These are phyloP conservation scores for Agroathelia rolfsii DNA, from an alignment of 1,284 basidiomycete genomes.

Conservation along the genomic window DNA sequence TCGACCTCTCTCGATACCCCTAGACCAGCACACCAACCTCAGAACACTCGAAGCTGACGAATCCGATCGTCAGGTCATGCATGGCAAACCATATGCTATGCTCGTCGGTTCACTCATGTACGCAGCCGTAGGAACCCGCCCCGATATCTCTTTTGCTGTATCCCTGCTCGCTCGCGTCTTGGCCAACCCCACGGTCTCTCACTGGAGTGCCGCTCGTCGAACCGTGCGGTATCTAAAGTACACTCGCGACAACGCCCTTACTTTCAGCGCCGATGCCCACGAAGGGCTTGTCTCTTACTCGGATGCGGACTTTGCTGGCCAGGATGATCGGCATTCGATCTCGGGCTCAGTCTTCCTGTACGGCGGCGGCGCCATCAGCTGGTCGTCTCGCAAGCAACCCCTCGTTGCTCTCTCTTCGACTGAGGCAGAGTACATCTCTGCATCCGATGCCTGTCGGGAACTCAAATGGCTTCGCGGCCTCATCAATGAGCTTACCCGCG, in stretches of 20 bases:
- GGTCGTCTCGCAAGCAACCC: slow-evolving; percentile 20
- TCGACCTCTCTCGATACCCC: slow-evolving; percentile 16
- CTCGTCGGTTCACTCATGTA: slow-evolving; percentile 15
- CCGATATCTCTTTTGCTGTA: slow-evolving; percentile 15
- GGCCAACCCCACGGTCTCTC: slow-evolving; percentile 11
- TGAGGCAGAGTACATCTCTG: slow-evolving; percentile 20
- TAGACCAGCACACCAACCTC: slow-evolving; percentile 16
- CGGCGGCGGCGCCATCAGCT: slow-evolving; percentile 18
- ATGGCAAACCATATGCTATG: slow-evolving; percentile 15
- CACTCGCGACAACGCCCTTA: slow-evolving; percentile 11
- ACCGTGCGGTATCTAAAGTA: slow-evolving; percentile 14
- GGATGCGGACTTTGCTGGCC: slow-evolving; percentile 17
- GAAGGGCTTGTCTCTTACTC: slow-evolving; percentile 9
- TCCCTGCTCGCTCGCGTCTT: slow-evolving; percentile 11
- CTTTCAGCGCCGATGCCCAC: slow-evolving; percentile 12
- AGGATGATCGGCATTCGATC: slow-evolving; percentile 17
- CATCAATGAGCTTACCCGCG: slow-evolving; percentile 11
- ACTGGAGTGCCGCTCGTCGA: slow-evolving; percentile 14
- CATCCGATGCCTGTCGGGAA: slow-evolving; percentile 9
- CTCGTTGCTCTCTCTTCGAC: slow-evolving; percentile 19
- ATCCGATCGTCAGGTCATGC: slow-evolving; percentile 15
- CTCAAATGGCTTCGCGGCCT: slow-evolving; percentile 13
- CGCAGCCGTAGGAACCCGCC: slow-evolving; percentile 11
- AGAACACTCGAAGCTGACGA: slow-evolving; percentile 9
- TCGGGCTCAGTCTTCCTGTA: slow-evolving; percentile 22